Evolutionary conservation across 495 filamentous ascomycete genomes (phyloP).

Genomic region (Lasiosphaeris hirsuta): DNA sequence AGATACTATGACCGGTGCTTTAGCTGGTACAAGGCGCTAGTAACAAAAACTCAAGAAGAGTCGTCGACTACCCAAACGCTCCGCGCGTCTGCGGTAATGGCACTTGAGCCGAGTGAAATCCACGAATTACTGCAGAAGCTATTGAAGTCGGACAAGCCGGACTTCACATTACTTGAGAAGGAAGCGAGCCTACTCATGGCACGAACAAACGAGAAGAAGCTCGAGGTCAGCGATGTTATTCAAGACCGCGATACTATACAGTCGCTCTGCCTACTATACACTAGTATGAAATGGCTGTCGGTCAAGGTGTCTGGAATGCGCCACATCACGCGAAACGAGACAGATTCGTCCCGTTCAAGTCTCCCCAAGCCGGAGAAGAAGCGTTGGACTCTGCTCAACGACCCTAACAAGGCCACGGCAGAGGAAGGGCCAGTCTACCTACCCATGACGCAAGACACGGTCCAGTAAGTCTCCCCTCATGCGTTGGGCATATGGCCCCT

Average conservation of each 20-base stretch:
- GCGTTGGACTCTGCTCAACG: conserved; percentile 80
- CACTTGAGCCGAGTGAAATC: conserved; percentile 61
- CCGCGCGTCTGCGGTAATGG: conserved; percentile 70
- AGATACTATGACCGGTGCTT: conserved; percentile 89
- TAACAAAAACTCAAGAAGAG: conserved; percentile 53
- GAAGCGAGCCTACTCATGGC: conserved; percentile 66
- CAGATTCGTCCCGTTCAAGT: conserved; percentile 47
- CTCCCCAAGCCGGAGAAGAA: conserved; percentile 52
- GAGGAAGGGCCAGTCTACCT: conserved; percentile 67
- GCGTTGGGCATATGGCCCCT: not conserved
- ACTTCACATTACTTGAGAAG: conserved; percentile 50
- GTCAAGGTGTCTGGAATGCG: conserved; percentile 73
- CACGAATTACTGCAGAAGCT: conserved; percentile 62
- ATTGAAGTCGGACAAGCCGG: conserved; percentile 49
- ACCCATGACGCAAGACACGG: conserved; percentile 84
- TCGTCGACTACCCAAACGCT: conserved; percentile 42
- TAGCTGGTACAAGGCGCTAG: conserved; percentile 77
- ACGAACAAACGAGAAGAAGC: conserved; percentile 57
- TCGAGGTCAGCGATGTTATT: conserved; percentile 79
- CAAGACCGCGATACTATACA: conserved; percentile 81
- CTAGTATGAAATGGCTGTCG: conserved; percentile 97
- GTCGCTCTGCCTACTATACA: conserved; percentile 82
- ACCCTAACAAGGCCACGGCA: conserved; percentile 43
- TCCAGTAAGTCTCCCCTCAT: conserved; percentile 49
- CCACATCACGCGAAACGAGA: conserved; percentile 60